Conservation (phyloP, 345 rosid genomes). For the Eucalyptus melliodora region DNA sequence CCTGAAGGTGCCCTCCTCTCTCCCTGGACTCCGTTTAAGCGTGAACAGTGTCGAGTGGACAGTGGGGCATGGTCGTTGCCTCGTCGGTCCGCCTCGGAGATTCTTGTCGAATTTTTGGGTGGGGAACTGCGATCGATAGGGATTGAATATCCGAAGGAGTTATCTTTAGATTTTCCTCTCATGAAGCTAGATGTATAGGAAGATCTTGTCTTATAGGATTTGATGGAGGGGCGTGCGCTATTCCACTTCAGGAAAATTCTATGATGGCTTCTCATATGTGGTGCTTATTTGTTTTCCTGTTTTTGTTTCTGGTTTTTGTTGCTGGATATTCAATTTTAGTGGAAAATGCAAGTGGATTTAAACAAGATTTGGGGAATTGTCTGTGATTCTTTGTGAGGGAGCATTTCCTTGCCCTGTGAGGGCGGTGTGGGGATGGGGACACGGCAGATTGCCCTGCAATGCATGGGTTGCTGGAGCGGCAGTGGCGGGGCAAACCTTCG, state of each 20-base stretch:
- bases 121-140: background rate
- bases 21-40: background rate
- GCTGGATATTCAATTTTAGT: background rate
- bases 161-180: background rate
- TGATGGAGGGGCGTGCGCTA: background rate
- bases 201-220: background rate
- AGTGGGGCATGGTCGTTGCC: background rate
- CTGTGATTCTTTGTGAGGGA: background rate
- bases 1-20: background rate
- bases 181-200: fast-evolving
- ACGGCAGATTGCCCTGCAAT: background rate
- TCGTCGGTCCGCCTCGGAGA: background rate
- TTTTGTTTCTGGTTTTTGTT: background rate
- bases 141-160: background rate
- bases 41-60: background rate
- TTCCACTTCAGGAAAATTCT: background rate
- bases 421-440: background rate
- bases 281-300: background rate
- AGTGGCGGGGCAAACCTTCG: background rate
- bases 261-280: background rate
- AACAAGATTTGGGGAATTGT: background rate
- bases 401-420: background rate
- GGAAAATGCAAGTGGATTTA: background rate
- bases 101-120: background rate
- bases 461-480: fast-evolving